Base-by-base conservation (phyloP, 441 rosid species). In the Erodium chrysanthum region DNA sequence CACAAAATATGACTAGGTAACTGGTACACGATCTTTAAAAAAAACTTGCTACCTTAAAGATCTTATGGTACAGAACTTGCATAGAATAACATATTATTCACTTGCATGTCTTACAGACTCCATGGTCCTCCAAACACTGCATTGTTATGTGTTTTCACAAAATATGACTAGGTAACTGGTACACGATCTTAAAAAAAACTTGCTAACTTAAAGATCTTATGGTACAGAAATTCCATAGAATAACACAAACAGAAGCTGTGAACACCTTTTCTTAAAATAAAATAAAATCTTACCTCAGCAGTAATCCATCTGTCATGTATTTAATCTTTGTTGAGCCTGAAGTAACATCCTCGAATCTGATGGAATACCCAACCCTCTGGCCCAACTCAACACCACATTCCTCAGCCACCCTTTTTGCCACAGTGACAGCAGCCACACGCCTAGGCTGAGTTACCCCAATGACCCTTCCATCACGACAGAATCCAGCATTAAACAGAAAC, bases 301-400 rank as follows among this genome's bases (percentile, higher is more conserved):
- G 81, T 66, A 93, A 77, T 20, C 97, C 97, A 83, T 93, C 96
- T 0, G 98, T 93, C 97, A 93, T 85, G 79, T 90, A 93, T 80
- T 93, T 90, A 46, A 93, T 82, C 83, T 84, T 85, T 0, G 97
- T 91, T 5, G 79, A 71, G 65, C 73, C 42, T 4, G 88, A 86
- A 73, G 98, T 90, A 33, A 65, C 70, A 76, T 91, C 98, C 75
- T 87, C 88, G 80, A 93, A 93, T 78, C 97, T 78, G 71, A 91
- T 84, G 63, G 97, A 85, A 76, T 93, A 93, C 35, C 98, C 97
- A 27, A 90, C 98, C 74, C 35, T 83, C 70, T 86, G 87, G 14
- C 98, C 98, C 63, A 93, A 76, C 71, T 77, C 75, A 73, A 82
- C 91, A 61, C 87, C 84, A 64, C 86, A 93, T 81, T 93, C 97